These are phyloP conservation scores for Pseudogymnoascus sp. DNA, from an alignment of 2,329 filamentous ascomycete genomes.

Conservation along the genomic window DNA sequence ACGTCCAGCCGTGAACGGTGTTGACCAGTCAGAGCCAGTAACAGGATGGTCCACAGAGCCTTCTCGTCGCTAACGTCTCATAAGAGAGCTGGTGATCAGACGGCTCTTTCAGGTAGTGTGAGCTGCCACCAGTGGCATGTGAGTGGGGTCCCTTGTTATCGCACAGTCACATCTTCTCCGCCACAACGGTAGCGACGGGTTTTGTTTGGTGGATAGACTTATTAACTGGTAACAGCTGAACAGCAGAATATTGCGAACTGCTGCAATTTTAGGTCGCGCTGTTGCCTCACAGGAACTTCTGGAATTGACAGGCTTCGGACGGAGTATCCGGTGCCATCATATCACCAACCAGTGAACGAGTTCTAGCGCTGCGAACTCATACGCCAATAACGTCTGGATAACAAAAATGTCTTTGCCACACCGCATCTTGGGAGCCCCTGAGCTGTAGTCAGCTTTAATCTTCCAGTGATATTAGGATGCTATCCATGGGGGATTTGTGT, in stretches of 20 bases:
- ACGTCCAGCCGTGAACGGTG: not conserved
- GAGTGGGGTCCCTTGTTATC: not conserved
- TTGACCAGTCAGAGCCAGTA: not conserved
- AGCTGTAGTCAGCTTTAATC: not conserved
- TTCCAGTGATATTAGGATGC: not conserved
- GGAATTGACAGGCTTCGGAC: not conserved
- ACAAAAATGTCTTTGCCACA: not conserved
- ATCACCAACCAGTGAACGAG: not conserved
- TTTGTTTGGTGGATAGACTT: not conserved
- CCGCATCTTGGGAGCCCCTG: not conserved
- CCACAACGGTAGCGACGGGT: not conserved
- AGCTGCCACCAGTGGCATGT: not conserved
- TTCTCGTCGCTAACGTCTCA: not conserved
- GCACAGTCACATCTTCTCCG: not conserved
- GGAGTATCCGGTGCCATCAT: not conserved
- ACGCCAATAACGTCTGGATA: not conserved
- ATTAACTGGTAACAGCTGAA: not conserved
- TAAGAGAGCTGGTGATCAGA: not conserved
- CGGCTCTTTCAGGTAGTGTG: not conserved
- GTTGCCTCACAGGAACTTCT: not conserved
- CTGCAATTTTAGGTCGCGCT: not conserved
- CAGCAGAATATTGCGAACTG: not conserved
- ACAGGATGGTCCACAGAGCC: not conserved
- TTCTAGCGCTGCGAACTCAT: not conserved
- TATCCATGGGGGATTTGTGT: not conserved